phyloP scores from a whole-genome alignment of 805 yeast species.

The Ogataea glucozyma region DNA sequence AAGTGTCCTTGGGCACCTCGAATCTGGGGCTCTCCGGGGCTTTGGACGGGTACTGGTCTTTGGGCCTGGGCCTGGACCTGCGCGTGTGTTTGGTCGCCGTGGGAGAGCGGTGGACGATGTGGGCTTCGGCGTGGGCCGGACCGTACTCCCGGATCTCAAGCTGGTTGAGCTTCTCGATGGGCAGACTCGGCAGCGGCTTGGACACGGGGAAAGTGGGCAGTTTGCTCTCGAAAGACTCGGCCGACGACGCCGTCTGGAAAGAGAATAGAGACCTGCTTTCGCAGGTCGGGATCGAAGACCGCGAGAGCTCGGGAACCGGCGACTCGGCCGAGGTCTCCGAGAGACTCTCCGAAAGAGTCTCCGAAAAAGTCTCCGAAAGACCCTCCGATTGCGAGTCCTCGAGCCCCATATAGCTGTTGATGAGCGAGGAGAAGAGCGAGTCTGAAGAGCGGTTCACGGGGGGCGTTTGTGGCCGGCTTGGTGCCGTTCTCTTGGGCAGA shows the following conservation, averaged over 20 bases:
- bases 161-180: slow-evolving; percentile 28
- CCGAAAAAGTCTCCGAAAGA: no score
- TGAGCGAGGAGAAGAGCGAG: slow-evolving; percentile 16
- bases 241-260: slow-evolving; percentile 9
- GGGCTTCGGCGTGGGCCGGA: neutral
- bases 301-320: slow-evolving; percentile 4
- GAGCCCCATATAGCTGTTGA: slow-evolving; percentile 22
- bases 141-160: slow-evolving; percentile 25
- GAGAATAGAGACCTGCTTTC: slow-evolving; percentile 21
- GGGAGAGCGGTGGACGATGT: slow-evolving; percentile 9
- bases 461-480: neutral
- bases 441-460: slow-evolving; percentile 8
- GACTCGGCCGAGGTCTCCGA: neutral
- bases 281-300: slow-evolving; percentile 8
- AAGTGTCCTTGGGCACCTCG: slow-evolving; percentile 26
- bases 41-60: neutral
- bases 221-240: neutral
- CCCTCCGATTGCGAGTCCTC: no score
- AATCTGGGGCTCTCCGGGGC: slow-evolving; percentile 4
- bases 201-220: slow-evolving; percentile 8
- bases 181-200: slow-evolving; percentile 26
- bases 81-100: no score
- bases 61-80: slow-evolving; percentile 5
- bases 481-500: neutral
- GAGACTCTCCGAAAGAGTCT: neutral